Percentiles rank a stretch among this genome's conserved stretches.
Conservation (phyloP, 1,284 basidiomycete genomes). For the Cryptococcus sp. region DNA sequence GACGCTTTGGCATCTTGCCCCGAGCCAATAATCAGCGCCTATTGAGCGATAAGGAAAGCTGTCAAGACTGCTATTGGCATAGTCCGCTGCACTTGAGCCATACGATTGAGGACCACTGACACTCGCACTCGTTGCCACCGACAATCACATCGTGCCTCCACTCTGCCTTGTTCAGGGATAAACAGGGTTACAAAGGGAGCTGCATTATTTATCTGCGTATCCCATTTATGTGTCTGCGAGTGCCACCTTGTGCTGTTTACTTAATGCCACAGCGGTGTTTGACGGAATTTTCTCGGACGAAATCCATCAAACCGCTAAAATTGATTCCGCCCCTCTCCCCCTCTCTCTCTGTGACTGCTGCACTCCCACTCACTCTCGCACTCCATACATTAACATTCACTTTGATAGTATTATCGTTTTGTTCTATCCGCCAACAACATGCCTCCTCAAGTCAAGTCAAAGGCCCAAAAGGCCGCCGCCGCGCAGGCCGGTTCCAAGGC, state of each 20-base stretch:
- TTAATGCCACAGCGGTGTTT: neutral
- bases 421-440: slow-evolving; percentile 20
- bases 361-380: neutral
- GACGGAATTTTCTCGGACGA: neutral
- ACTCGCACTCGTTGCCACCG: neutral
- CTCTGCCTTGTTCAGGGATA: neutral
- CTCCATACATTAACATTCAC: neutral
- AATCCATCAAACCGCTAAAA: neutral
- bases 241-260: too few relatives aligned
- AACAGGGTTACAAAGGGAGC: neutral
- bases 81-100: too few relatives aligned
- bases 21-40: too few relatives aligned
- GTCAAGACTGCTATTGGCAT: too few relatives aligned
- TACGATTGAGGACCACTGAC: too few relatives aligned
- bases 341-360: too few relatives aligned
- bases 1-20: slow-evolving; percentile 15
- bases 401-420: neutral
- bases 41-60: too few relatives aligned
- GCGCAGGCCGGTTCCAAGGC: slow-evolving; percentile 54
- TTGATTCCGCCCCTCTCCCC: neutral
- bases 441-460: slow-evolving; percentile 52
- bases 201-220: too few relatives aligned
- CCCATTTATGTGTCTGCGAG: too few relatives aligned
- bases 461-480: slow-evolving; percentile 55
- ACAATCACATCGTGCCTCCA: neutral